Evolutionary conservation across 2,329 filamentous ascomycete genomes (phyloP), one percentile per base, ranked within the genome.

Genomic region (Colletotrichum sp.): DNA sequence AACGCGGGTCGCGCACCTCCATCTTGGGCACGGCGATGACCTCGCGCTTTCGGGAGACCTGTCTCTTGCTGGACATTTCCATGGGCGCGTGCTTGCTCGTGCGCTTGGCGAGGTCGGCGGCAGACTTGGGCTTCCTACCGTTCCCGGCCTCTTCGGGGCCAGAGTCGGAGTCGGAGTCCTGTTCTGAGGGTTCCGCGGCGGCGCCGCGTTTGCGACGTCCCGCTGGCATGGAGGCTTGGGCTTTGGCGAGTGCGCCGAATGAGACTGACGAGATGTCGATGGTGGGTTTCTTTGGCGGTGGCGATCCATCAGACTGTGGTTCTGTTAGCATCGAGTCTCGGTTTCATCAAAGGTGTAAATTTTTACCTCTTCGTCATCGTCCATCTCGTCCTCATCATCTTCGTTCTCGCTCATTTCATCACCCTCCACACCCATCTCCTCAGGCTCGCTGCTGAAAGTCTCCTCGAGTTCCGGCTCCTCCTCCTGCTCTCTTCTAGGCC

Each of bases 161-260:
- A 36, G 70, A 76, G 15, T 74, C 76, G 5, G 74, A 72, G 25
- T 74, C 81, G 25, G 81, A 80, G 70, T 82, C 80, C 56, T 79
- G 75, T 18, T 80, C 78, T 56, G 78, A 78, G 16, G 78, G 61
- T 84, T 64, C 76, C 8, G 81, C 78, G 13, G 80, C 77, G 12
- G 81, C 77, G 62, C 82, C 77, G 74, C 79, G 78, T 72, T 79
- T 81, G 74, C 78, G 77, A 67, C 79, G 78, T 85, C 84, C 79
- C 65, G 81, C 79, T 39, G 82, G 87, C 36, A 98, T 85, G 0
- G 92, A 90, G 52, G 93, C 93, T 86, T 98, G 95, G 2, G 96
- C 96, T 87, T 95, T 95, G 78, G 95, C 95, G 55, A 98, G 88
- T n/a, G 95, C 94, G 77, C 96, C 96, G 81, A 98, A 98, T 28